These are phyloP conservation scores for Apodospora peruviana DNA, from an alignment of 495 filamentous ascomycete genomes.

Conservation along the genomic window DNA sequence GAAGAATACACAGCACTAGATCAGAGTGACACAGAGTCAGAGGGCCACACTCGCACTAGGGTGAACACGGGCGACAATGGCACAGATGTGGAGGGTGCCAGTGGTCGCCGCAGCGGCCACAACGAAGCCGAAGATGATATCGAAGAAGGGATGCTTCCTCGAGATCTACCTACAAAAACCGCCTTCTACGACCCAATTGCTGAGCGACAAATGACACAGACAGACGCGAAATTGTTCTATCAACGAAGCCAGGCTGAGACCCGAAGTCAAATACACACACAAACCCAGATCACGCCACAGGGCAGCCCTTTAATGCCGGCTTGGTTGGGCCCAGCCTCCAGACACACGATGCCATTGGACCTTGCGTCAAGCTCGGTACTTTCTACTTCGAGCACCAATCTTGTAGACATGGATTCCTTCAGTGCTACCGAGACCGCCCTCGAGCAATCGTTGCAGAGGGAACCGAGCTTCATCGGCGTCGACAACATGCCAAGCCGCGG, in stretches of 20 bases:
- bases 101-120: not conserved
- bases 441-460: constrained; percentile 6
- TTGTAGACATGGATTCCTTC: constrained; percentile 10
- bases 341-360: constrained; percentile 19
- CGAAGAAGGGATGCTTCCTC: constrained; percentile 59
- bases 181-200: constrained; percentile 81
- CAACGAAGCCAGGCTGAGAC: constrained; percentile 72
- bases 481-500: constrained; percentile 10
- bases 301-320: constrained; percentile 46
- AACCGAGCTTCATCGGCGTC: constrained; percentile 10
- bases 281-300: constrained; percentile 39
- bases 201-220: constrained; percentile 85
- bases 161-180: constrained; percentile 73
- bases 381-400: constrained; percentile 6
- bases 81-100: constrained; percentile 8
- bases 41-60: constrained; percentile 3
- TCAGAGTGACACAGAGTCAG: constrained; percentile 25
- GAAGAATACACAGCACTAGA: constrained; percentile 20
- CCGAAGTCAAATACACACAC: constrained; percentile 42
- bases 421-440: constrained; percentile 7
- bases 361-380: constrained; percentile 4
- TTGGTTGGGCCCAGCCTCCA: constrained; percentile 21
- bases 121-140: constrained; percentile 10
- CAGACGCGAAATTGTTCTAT: constrained; percentile 92
- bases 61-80: constrained; percentile 2